Conservation (phyloP, 2,329 filamentous ascomycete species). For the Colletotrichum sp. region DNA sequence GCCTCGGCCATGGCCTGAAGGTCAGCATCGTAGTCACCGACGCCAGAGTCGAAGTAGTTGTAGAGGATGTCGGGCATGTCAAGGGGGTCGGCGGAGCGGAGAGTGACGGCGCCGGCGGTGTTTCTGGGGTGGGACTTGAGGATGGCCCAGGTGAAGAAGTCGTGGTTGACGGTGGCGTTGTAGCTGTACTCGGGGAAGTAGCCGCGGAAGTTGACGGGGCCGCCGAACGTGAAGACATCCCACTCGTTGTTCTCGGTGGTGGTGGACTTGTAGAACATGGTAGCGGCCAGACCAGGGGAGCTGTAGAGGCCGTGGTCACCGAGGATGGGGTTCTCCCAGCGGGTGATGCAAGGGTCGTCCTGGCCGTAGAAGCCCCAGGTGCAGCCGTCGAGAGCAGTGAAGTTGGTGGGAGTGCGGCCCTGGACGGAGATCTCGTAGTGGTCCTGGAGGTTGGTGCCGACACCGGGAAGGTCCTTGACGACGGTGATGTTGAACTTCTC, state of each 20-base stretch:
- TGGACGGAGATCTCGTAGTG: slow-evolving; percentile 54
- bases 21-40: slow-evolving; percentile 50
- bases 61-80: slow-evolving; percentile 68
- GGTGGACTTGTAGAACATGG: slow-evolving; percentile 33
- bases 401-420: slow-evolving; percentile 44
- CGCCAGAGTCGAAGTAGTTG: slow-evolving; percentile 62
- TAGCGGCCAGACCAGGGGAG: slow-evolving; percentile 24
- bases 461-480: slow-evolving; percentile 59
- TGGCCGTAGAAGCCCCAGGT: slow-evolving; percentile 31
- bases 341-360: slow-evolving; percentile 35
- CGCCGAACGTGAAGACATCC: slow-evolving; percentile 41
- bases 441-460: slow-evolving; percentile 66
- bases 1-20: slow-evolving; percentile 62
- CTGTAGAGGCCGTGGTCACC: slow-evolving; percentile 44
- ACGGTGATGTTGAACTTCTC: slow-evolving; percentile 44
- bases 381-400: slow-evolving; percentile 36
- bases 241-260: slow-evolving; percentile 26
- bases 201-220: slow-evolving; percentile 41
- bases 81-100: slow-evolving; percentile 66
- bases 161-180: slow-evolving; percentile 33
- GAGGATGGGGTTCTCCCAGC: slow-evolving; percentile 33
- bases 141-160: slow-evolving; percentile 51
- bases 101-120: slow-evolving; percentile 62
- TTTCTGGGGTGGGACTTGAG: slow-evolving; percentile 71
- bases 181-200: slow-evolving; percentile 43